These are phyloP conservation scores for Talaromyces verruculosus DNA, from an alignment of 2,329 filamentous ascomycete genomes.

Conservation along the genomic window DNA sequence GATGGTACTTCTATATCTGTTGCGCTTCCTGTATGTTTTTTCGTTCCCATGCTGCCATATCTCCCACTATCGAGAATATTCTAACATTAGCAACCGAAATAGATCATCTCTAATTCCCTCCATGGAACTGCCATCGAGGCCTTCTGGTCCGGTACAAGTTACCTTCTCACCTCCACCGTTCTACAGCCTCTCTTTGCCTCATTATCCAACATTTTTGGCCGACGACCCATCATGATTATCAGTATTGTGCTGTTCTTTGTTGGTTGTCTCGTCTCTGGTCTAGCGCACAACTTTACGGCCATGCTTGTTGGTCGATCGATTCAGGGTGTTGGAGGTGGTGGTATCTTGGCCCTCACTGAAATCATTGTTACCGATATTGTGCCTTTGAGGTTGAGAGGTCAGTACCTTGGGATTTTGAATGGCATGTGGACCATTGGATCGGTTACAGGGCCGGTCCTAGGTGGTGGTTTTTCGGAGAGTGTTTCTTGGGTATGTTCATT, in stretches of 20 bases:
- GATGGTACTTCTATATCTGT: constrained; percentile 67
- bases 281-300: constrained; percentile 44
- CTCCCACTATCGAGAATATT: neutral
- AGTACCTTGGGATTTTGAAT: constrained; percentile 31
- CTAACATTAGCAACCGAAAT: neutral
- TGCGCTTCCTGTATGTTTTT: constrained; percentile 50
- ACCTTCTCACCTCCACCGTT: constrained; percentile 62
- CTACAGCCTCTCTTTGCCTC: constrained; percentile 55
- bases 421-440: constrained; percentile 40
- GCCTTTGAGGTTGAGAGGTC: constrained; percentile 38
- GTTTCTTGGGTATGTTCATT: constrained; percentile 35
- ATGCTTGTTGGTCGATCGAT: constrained; percentile 58
- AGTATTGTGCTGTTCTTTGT: constrained; percentile 52
- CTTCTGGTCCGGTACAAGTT: constrained; percentile 71
- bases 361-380: constrained; percentile 51
- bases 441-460: constrained; percentile 48
- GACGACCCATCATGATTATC: constrained; percentile 44
- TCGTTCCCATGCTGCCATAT: neutral
- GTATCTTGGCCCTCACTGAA: constrained; percentile 44
- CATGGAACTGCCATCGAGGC: constrained; percentile 59
- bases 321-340: constrained; percentile 55
- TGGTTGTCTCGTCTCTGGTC: constrained; percentile 55
- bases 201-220: constrained; percentile 55
- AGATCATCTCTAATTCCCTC: constrained; percentile 54
- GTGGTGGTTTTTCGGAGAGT: constrained; percentile 30